Evolutionary conservation across 2,329 filamentous ascomycete genomes (phyloP).

Genomic region (Verticillium nubilum): DNA sequence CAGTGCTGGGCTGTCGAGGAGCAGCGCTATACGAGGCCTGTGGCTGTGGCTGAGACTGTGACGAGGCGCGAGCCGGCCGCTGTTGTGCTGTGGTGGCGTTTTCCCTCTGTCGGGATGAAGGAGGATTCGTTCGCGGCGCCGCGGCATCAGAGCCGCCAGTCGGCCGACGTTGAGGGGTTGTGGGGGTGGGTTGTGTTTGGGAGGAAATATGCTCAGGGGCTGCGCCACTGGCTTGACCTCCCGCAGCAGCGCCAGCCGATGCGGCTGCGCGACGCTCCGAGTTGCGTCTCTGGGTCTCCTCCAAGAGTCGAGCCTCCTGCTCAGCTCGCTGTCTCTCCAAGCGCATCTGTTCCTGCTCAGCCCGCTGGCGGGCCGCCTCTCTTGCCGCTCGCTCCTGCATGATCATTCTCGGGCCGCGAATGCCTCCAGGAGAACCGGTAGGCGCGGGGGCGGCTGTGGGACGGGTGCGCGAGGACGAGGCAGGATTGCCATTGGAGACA

Average conservation of each 20-base stretch:
- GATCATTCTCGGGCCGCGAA: conserved; percentile 82
- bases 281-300: conserved; percentile 51
- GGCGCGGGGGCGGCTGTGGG: conserved; percentile 44
- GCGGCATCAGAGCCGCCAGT: conserved; percentile 6
- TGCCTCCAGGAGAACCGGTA: conserved; percentile 55
- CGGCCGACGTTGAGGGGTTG: conserved; percentile 11
- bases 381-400: conserved; percentile 82
- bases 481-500: conserved; percentile 49
- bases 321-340: conserved; percentile 53
- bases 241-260: conserved; percentile 41
- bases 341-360: conserved; percentile 58
- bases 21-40: conserved; percentile 7
- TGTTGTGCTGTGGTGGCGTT: conserved; percentile 18
- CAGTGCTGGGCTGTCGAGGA: conserved; percentile 6
- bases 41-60: conserved; percentile 17
- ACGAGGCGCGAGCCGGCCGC: conserved; percentile 16
- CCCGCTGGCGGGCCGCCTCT: conserved; percentile 63
- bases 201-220: conserved; percentile 4
- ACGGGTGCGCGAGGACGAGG: conserved; percentile 30
- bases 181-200: conserved; percentile 7
- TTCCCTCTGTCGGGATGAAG: conserved; percentile 15
- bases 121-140: conserved; percentile 12
- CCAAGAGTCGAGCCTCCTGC: conserved; percentile 47
- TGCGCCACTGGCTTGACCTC: conserved; percentile 7
- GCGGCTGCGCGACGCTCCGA: conserved; percentile 56